phyloP scores from a whole-genome alignment of 73 alveolate genomes.

The Effrenium voratum region DNA sequence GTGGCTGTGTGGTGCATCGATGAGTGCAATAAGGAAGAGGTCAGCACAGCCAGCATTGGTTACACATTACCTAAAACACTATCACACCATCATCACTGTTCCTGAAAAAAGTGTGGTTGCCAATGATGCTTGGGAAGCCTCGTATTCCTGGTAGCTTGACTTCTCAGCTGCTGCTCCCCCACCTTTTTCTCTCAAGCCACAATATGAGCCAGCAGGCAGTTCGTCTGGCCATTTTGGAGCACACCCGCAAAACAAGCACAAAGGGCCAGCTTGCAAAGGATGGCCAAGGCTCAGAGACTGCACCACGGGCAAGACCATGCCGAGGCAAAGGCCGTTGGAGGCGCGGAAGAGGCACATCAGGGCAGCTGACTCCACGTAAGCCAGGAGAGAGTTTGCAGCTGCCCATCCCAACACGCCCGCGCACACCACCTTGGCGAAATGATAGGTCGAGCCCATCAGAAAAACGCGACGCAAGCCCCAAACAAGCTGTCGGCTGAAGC shows the following conservation, averaged over 20 bases:
- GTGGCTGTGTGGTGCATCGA: too few species aligned
- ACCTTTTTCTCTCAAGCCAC: neutral
- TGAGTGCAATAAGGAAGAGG: too few species aligned
- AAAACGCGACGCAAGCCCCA: neutral
- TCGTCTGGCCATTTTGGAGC: neutral
- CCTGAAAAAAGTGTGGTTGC: too few species aligned
- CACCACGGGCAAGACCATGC: conserved; percentile 27
- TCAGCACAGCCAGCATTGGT: too few species aligned
- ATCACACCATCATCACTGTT: too few species aligned
- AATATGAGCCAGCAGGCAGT: neutral
- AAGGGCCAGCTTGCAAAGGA: neutral
- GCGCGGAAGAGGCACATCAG: neutral
- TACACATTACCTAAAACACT: too few species aligned
- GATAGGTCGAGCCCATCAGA: neutral
- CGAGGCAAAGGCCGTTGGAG: conserved; percentile 21
- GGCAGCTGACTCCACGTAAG: neutral
- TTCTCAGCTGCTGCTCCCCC: too few species aligned
- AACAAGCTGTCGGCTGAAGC: neutral
- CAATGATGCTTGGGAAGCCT: too few species aligned
- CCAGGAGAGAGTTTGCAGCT: neutral
- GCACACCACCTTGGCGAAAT: neutral
- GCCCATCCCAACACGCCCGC: conserved; percentile 13
- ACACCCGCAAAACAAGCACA: neutral
- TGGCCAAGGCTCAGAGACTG: neutral
- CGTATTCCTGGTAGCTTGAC: too few species aligned